Conservation (phyloP, 2,329 filamentous ascomycete genomes). For the Penicillium sp. region DNA sequence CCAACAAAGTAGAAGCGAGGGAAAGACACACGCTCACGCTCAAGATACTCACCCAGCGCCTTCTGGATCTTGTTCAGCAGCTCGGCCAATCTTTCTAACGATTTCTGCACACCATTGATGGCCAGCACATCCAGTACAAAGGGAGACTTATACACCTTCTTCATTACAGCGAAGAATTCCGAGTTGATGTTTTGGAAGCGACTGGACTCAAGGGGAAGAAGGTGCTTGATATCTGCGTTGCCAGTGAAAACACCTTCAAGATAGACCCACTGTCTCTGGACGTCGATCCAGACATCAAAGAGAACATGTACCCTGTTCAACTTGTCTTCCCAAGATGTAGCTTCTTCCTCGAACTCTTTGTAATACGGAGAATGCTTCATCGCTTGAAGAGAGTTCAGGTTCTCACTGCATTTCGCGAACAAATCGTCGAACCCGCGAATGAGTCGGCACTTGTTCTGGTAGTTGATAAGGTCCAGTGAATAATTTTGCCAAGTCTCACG, state of each 20-base stretch:
- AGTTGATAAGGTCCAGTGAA: constrained; percentile 83
- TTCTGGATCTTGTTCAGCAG: constrained; percentile 98
- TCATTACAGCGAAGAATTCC: constrained; percentile 97
- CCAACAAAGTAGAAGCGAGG: constrained; percentile 98
- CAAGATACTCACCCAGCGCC: constrained; percentile 92
- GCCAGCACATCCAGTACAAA: constrained; percentile 91
- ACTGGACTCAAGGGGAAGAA: constrained; percentile 89
- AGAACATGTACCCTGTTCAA: constrained; percentile 92
- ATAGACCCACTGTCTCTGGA: constrained; percentile 99
- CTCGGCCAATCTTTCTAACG: constrained; percentile 87
- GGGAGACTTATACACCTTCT: constrained; percentile 94
- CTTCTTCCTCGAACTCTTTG: constrained; percentile 98
- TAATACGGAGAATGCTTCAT: constrained; percentile 99
- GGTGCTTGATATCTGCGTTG: constrained; percentile 95
- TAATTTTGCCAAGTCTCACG: constrained; percentile 96
- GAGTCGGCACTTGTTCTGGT: constrained; percentile 94
- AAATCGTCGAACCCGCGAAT: constrained; percentile 97
- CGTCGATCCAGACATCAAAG: constrained; percentile 99
- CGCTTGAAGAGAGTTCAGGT: constrained; percentile 90
- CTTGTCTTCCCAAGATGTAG: constrained; percentile 93
- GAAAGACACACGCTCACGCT: constrained; percentile 93
- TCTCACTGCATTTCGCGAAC: constrained; percentile 96
- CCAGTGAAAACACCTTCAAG: constrained; percentile 96
- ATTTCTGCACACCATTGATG: constrained; percentile 92
- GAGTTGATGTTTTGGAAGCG: constrained; percentile 99